Evolutionary conservation across 2,329 filamentous ascomycete species (phyloP).

Genomic region (Rugonectria rugulosa): DNA sequence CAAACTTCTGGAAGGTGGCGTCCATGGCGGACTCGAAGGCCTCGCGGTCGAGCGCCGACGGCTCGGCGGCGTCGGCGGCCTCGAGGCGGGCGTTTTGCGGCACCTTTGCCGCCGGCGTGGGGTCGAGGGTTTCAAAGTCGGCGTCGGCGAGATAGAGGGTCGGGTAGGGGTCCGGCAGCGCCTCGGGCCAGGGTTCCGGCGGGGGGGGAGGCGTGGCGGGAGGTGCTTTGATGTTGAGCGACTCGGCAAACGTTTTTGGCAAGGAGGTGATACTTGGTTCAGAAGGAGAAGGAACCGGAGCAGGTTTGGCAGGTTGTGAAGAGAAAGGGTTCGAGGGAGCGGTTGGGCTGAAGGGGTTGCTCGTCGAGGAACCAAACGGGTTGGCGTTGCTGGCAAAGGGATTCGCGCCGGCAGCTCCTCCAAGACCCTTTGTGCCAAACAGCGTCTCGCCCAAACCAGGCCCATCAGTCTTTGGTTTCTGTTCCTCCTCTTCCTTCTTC

Average conservation of each 20-base stretch:
- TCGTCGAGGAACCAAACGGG: constrained; percentile 52
- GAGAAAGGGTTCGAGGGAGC: constrained; percentile 41
- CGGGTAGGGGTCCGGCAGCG: constrained; percentile 76
- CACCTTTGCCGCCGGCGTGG: constrained; percentile 56
- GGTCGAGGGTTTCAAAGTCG: constrained; percentile 88
- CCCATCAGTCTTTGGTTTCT: constrained; percentile 46
- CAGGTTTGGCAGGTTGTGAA: constrained; percentile 45
- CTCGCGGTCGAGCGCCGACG: constrained; percentile 67
- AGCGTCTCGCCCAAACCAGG: constrained; percentile 69
- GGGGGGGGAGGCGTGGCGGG: constrained; percentile 46
- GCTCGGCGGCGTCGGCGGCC: constrained; percentile 49
- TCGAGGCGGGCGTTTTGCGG: constrained; percentile 56
- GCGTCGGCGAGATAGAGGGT: constrained; percentile 83
- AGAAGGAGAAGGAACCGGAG: constrained; percentile 30
- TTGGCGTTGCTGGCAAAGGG: constrained; percentile 66
- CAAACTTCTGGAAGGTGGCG: constrained; percentile 80
- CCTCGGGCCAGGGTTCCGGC: constrained; percentile 78
- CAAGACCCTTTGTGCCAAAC: constrained; percentile 69
- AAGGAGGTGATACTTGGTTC: constrained; percentile 47
- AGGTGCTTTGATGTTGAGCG: constrained; percentile 74
- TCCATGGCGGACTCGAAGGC: constrained; percentile 80
- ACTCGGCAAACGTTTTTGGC: constrained; percentile 73
- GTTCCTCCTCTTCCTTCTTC: constrained; percentile 43
- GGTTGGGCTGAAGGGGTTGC: constrained; percentile 43
- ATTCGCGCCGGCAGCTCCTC: constrained; percentile 54